phyloP scores from a whole-genome alignment of 768 basidiomycete genomes.

The Lactarius hatsudake region DNA sequence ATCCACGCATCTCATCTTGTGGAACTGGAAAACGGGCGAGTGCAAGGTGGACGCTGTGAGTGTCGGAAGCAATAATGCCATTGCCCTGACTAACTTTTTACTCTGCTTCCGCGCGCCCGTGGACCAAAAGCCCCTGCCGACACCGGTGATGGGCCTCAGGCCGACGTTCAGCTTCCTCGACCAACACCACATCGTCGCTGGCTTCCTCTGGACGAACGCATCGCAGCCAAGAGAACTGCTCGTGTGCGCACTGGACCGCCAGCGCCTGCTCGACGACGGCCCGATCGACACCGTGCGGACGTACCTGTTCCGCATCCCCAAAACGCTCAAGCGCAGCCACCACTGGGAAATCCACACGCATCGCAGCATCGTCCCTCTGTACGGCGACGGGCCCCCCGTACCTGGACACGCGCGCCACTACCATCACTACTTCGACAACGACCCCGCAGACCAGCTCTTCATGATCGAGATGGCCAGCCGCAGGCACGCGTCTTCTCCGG shows the following conservation, averaged over 20 bases:
- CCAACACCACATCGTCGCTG: conserved; percentile 4
- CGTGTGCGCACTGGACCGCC: conserved; percentile 1
- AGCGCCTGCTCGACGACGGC: neutral
- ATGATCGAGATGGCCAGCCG: conserved; percentile 12
- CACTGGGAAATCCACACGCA: conserved; percentile 6
- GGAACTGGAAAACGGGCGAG: conserved; percentile 12
- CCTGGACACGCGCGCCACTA: no score
- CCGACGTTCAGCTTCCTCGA: conserved; percentile 12
- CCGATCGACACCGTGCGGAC: neutral
- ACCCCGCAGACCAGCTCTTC: conserved; percentile 2
- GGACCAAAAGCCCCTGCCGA: neutral
- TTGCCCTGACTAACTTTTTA: neutral
- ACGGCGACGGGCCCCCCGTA: neutral
- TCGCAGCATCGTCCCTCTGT: neutral
- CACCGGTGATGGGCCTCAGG: neutral
- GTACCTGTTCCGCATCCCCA: neutral
- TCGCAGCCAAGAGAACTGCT: conserved; percentile 2
- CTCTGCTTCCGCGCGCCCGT: no score
- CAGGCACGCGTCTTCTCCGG: neutral
- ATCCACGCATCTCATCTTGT: neutral
- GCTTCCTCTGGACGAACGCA: conserved; percentile 1
- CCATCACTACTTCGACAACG: neutral
- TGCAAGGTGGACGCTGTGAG: conserved; percentile 8
- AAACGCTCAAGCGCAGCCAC: neutral
- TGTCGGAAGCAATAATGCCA: no score